These are phyloP conservation scores for Metarhizium humberi DNA, from an alignment of 2,329 filamentous ascomycete species.

Conservation along the genomic window DNA sequence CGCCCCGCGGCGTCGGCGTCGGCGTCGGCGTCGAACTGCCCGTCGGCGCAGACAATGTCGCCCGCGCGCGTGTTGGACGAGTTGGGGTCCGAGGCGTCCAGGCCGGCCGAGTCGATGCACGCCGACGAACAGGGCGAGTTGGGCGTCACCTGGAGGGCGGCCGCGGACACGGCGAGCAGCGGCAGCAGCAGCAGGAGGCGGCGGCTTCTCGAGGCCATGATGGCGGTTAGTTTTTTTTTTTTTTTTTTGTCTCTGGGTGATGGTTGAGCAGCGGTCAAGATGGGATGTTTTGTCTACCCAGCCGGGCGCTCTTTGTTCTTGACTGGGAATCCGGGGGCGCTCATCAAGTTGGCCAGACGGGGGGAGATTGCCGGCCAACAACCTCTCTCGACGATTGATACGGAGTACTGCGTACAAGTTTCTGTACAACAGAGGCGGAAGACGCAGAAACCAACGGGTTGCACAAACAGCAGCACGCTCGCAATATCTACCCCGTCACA, in stretches of 20 bases:
- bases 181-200: neutral
- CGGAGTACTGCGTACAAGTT: neutral
- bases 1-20: slow-evolving; percentile 21
- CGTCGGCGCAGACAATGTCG: slow-evolving; percentile 40
- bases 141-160: slow-evolving; percentile 39
- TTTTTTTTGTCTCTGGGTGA: no score
- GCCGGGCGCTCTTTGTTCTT: no score
- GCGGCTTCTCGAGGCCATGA: no score
- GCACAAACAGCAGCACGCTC: slow-evolving; percentile 11
- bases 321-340: no score
- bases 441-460: neutral
- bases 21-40: slow-evolving; percentile 26
- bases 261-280: no score
- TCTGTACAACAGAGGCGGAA: neutral
- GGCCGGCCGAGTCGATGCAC: slow-evolving; percentile 31
- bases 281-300: no score
- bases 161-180: slow-evolving; percentile 11
- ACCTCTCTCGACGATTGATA: neutral
- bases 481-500: neutral
- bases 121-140: slow-evolving; percentile 44
- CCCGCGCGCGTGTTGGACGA: slow-evolving; percentile 33
- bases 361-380: no score
- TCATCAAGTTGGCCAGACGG: no score
- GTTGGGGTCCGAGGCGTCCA: slow-evolving; percentile 28
- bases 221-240: no score